Conservation (phyloP, 2,329 filamentous ascomycete genomes). For the Penicillium sp. region DNA sequence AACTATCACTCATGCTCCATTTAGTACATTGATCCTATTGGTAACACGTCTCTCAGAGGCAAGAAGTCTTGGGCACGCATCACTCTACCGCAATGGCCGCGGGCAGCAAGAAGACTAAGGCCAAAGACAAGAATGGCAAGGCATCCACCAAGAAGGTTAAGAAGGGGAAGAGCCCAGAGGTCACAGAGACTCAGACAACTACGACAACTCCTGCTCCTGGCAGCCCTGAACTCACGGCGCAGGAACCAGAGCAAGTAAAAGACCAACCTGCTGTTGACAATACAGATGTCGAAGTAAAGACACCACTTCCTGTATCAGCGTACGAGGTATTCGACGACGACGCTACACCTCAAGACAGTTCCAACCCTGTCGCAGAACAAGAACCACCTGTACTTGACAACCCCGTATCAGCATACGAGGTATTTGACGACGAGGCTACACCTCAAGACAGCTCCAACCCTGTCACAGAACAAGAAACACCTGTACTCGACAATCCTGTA, state of each 20-base stretch:
- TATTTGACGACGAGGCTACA: neutral
- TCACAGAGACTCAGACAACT: conserved; percentile 24
- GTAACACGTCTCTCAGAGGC: conserved; percentile 32
- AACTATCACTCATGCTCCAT: conserved; percentile 27
- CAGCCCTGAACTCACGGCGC: conserved; percentile 18
- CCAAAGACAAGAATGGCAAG: conserved; percentile 31
- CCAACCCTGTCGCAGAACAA: neutral
- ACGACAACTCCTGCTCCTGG: conserved; percentile 23
- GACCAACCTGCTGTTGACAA: conserved; percentile 2
- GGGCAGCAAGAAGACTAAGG: conserved; percentile 34
- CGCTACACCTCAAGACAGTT: neutral
- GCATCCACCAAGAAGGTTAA: conserved; percentile 34
- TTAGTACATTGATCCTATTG: conserved; percentile 29
- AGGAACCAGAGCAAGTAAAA: conserved; percentile 22
- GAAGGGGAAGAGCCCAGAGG: conserved; percentile 35
- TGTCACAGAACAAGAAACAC: neutral
- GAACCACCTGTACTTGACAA: neutral
- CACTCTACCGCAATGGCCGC: conserved; percentile 30
- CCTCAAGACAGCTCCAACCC: neutral
- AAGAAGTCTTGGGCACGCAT: conserved; percentile 35
- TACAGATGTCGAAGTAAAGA: conserved; percentile 8
- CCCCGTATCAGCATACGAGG: too few species aligned
- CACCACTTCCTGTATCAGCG: conserved; percentile 6
- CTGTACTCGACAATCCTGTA: neutral
- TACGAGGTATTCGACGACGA: conserved; percentile 6